Base-by-base conservation (phyloP, 805 yeast genomes). In the Ogataea trehalophila region DNA sequence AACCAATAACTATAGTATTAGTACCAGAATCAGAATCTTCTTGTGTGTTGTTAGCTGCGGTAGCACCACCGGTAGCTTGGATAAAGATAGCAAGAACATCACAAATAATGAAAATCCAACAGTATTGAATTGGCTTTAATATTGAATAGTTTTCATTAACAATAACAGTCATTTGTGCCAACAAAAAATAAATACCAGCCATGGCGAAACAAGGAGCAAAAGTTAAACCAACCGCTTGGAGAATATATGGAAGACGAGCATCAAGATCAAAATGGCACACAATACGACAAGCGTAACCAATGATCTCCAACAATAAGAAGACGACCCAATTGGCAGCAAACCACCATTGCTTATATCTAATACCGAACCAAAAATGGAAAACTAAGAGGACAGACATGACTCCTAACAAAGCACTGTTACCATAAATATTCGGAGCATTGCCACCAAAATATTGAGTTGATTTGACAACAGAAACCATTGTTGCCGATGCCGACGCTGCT, bases 201-300 rank as follows among this genome's bases (percentile, higher is more conserved):
- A 85, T 83, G 39, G 83, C 71, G 61, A 87, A 83, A 6, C 85
- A 85, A 0, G 95, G 95, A 0, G 85, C 89, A 41, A 87, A 63
- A 0, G 89, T 84, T 46, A 86, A 67, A 54, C 80, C 70, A 46
- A 80, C 72, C 53, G 82, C 76, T 61, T 87, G 92, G 51, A 79
- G 64, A 37, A 83, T 53, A 58, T 73, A 87, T 34, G 70, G 64
- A 42, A 70, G 60, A 26, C 59, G 44, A 35, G 65, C 54, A 8
- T 44, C 39, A 18, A 46, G 34, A 50, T 73, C 59, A 40, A 57
- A 52, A 20, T 74, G 70, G 1, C 82, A 71, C 39, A 74, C 50
- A 1, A 72, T 58, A 44, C 95, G 67, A 2, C 80, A 85, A 7
- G 76, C 62, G 58, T 83, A 87, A 0, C 95, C 92, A 0, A 76